phyloP scores from a whole-genome alignment of 805 yeast genomes.

The Candida multigemmis region DNA sequence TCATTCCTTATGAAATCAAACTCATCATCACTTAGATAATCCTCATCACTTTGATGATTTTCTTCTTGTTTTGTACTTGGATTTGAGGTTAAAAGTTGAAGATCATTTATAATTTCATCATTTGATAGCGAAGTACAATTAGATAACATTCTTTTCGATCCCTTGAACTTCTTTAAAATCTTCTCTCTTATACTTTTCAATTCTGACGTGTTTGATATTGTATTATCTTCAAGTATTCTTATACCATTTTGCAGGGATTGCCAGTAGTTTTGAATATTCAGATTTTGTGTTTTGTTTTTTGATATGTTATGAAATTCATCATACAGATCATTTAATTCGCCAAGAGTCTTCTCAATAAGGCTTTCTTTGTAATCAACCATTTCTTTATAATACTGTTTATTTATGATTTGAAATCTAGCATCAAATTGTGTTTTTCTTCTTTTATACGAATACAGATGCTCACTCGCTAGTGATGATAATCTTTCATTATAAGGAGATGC shows the following conservation, averaged over 20 bases:
- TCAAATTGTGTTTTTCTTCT: too few species aligned
- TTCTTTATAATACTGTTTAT: conserved; percentile 23
- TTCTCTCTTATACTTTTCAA: too few species aligned
- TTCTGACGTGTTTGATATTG: too few species aligned
- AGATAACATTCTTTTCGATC: too few species aligned
- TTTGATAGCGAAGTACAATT: conserved; percentile 12
- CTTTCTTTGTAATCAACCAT: conserved; percentile 14
- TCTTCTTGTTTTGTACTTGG: conserved; percentile 5
- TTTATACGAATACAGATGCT: too few species aligned
- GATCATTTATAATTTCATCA: conserved; percentile 17
- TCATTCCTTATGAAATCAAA: too few species aligned
- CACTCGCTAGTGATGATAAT: too few species aligned
- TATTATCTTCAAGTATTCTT: too few species aligned
- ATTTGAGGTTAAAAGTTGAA: conserved; percentile 6
- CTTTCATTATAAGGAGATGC: too few species aligned
- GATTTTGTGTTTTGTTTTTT: conserved; percentile 5
- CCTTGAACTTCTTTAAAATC: too few species aligned
- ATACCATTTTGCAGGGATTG: conserved; percentile 17
- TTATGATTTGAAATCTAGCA: too few species aligned
- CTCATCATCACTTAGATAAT: conserved; percentile 2
- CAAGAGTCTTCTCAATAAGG: conserved; percentile 14
- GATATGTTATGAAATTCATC: conserved; percentile 18
- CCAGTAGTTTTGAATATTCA: conserved; percentile 12
- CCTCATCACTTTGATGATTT: conserved; percentile 3
- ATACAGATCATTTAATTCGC: conserved; percentile 17